Base-by-base conservation (phyloP, 495 filamentous ascomycete species). In the Recurvomyces mirabilis region DNA sequence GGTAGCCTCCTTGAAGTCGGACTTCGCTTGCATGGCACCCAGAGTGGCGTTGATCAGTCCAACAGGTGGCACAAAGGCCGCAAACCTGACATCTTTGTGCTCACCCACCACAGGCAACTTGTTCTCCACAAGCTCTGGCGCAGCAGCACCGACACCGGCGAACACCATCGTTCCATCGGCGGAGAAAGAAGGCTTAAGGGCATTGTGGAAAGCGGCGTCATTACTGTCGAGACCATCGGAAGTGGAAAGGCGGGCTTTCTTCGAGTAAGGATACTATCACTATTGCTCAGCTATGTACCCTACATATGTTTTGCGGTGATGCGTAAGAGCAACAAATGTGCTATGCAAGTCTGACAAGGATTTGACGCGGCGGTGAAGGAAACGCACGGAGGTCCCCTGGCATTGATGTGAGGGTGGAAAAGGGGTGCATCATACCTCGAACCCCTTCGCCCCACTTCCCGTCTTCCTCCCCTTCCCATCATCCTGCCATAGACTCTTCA, bases 251-350 rank as follows among this genome's bases (percentile, higher is more conserved):
- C 51, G 51, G 23, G 32, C 28, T 15, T 40, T 73, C 60, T 87
- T 87, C 59, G 80, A 68, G 65, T 91, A 87, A 29, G 87, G 86
- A 76, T 79, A 93, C 88, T 95, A 76, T 56, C 70, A 61, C 66
- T 59, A 65, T 57, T 66, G 58, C 49, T 62, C 56, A 47, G 50
- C 55, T 69, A 74, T 62, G 54, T 77, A 75, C 71, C 73, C 15
- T 63, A 59, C 55, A 60, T 24, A 5, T 4, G 28, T 5, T 43
- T 14, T 12, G 40, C 33, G 40, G 25, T 21, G 20, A 25, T 40
- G 23, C 21, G 37, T 3, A 7, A 20, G 6, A 20, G 34, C 10
- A 22, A 19, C 10, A 18, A 18, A n/a, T 29, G 26, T 29, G 26
- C 26, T 7, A 29, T n/a, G 26, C 26, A 29, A n/a, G n/a, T n/a